Evolutionary conservation across 2,329 filamentous ascomycete genomes (phyloP).

Genomic region (Cladosporium oxysporum): DNA sequence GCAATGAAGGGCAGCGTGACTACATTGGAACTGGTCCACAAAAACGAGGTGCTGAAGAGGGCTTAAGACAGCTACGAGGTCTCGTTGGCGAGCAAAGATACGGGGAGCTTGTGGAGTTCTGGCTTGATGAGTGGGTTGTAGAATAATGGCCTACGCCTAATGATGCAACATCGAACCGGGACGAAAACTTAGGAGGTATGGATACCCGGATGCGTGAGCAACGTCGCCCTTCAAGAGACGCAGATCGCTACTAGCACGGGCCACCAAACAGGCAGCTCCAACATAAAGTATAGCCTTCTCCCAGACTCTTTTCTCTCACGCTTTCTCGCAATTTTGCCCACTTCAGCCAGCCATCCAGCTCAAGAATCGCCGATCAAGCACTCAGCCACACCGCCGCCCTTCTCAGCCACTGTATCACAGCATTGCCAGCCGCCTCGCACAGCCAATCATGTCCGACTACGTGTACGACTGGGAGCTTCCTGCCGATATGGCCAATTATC

Average conservation of each 20-base stretch:
- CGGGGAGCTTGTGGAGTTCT: constrained; percentile 41
- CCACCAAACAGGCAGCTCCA: background rate
- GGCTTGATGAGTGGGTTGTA: constrained; percentile 37
- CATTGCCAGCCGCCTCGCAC: background rate
- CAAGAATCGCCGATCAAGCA: background rate
- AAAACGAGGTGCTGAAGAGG: constrained; percentile 25
- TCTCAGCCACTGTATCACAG: background rate
- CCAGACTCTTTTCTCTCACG: background rate
- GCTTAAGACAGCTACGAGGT: constrained; percentile 31
- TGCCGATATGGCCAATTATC: background rate
- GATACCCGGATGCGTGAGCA: background rate
- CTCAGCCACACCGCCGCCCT: background rate
- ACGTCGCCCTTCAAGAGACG: background rate
- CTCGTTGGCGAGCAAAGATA: constrained; percentile 38
- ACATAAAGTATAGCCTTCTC: background rate
- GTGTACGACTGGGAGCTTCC: background rate
- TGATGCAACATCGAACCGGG: background rate
- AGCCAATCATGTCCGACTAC: constrained; percentile 3
- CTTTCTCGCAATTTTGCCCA: background rate
- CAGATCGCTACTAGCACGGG: background rate
- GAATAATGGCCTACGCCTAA: constrained; percentile 25
- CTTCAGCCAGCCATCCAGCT: background rate
- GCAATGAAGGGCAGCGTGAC: constrained; percentile 30
- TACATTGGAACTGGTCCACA: constrained; percentile 24
- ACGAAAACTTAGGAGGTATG: background rate